Evolutionary conservation across 2,329 filamentous ascomycete species (phyloP).

Genomic region (Venturia oleaginea): DNA sequence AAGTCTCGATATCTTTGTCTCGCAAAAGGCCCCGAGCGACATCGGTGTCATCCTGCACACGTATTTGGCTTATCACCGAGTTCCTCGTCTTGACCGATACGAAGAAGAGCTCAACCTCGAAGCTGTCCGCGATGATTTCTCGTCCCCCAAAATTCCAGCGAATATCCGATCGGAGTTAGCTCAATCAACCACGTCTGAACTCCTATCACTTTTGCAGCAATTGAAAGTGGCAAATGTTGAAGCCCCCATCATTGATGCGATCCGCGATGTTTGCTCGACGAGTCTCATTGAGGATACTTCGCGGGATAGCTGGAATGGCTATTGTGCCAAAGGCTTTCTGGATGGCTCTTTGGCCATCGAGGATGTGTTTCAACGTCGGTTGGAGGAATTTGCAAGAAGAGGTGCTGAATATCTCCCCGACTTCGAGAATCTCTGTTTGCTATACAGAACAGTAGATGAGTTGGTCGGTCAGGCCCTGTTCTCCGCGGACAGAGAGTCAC

Average conservation of each 20-base stretch:
- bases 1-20: constrained; percentile 8
- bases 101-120: constrained; percentile 6
- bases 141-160: neutral
- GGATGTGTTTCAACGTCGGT: neutral
- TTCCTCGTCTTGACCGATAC: neutral
- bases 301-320: neutral
- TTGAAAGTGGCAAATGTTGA: neutral
- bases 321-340: constrained; percentile 2
- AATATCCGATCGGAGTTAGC: neutral
- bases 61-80: neutral
- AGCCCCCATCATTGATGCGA: neutral
- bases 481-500: neutral
- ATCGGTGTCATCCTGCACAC: constrained; percentile 9
- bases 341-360: neutral
- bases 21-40: constrained; percentile 1
- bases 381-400: neutral
- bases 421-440: neutral
- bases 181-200: constrained; percentile 3
- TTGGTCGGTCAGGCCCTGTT: neutral
- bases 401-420: neutral
- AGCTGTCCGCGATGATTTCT: neutral
- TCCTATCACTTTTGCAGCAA: constrained; percentile 4
- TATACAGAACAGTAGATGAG: constrained; percentile 1
- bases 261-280: neutral
- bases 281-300: neutral